Conservation (phyloP, 2,329 filamentous ascomycete species). For the Didymosphaeria variabile region DNA sequence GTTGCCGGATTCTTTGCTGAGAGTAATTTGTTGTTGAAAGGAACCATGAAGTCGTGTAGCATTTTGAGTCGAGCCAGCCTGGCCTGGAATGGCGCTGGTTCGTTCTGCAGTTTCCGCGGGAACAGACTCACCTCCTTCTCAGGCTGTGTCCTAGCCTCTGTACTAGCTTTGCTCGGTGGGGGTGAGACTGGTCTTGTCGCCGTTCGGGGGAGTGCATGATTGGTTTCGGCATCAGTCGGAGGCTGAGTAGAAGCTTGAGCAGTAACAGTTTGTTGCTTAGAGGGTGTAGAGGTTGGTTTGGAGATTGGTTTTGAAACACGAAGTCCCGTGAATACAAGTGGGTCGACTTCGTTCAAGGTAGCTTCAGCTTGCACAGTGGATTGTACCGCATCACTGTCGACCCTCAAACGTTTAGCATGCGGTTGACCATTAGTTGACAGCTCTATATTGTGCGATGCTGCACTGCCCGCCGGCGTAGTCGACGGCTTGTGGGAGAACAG, state of each 20-base stretch:
- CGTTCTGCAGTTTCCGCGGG: slow-evolving; percentile 69
- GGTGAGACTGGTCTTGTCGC: slow-evolving; percentile 44
- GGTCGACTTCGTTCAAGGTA: slow-evolving; percentile 12
- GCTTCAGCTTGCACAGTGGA: slow-evolving; percentile 12
- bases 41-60: slow-evolving; percentile 71
- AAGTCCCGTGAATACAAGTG: slow-evolving; percentile 37
- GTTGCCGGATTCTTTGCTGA: slow-evolving; percentile 62
- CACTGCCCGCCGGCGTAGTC: slow-evolving; percentile 15
- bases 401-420: slow-evolving; percentile 43
- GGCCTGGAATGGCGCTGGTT: slow-evolving; percentile 50
- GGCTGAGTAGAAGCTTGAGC: slow-evolving; percentile 12
- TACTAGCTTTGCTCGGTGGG: slow-evolving; percentile 31
- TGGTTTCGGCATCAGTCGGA: slow-evolving; percentile 15
- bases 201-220: slow-evolving; percentile 28
- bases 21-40: slow-evolving; percentile 71
- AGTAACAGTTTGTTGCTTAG: slow-evolving; percentile 14
- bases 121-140: slow-evolving; percentile 66
- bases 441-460: slow-evolving; percentile 13
- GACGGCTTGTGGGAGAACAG: slow-evolving; percentile 64
- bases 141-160: slow-evolving; percentile 24
- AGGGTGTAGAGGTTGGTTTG: slow-evolving; percentile 22
- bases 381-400: slow-evolving; percentile 30
- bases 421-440: slow-evolving; percentile 20
- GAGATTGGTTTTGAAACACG: slow-evolving; percentile 26
- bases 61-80: slow-evolving; percentile 61